Evolutionary conservation across 2,329 filamentous ascomycete species (phyloP).

Genomic region (Curvularia hawaiiensis): DNA sequence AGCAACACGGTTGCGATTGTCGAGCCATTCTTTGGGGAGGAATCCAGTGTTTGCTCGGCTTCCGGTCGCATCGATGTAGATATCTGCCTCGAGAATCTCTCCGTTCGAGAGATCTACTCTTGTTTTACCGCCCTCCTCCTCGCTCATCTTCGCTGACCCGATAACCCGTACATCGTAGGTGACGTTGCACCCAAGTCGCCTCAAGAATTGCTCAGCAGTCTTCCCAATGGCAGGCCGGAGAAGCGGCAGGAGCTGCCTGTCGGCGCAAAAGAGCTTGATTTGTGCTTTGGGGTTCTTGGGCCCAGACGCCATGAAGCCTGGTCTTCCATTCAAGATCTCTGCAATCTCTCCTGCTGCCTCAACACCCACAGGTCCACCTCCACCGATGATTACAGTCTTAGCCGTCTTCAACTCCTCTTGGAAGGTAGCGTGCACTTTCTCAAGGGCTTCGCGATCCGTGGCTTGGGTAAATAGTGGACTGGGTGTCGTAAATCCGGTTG

Average conservation of each 20-base stretch:
- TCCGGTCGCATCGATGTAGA: constrained; percentile 61
- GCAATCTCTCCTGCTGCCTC: constrained; percentile 58
- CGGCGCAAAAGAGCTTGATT: constrained; percentile 54
- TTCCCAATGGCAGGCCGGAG: constrained; percentile 51
- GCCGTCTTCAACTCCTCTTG: constrained; percentile 48
- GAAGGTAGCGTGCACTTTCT: constrained; percentile 43
- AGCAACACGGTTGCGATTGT: constrained; percentile 55
- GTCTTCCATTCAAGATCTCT: constrained; percentile 49
- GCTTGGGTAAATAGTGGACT: constrained; percentile 53
- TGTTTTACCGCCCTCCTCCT: constrained; percentile 49
- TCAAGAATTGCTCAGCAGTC: constrained; percentile 55
- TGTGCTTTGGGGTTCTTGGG: constrained; percentile 48
- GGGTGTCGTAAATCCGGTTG: constrained; percentile 58
- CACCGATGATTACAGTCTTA: constrained; percentile 54
- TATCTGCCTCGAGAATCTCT: constrained; percentile 54
- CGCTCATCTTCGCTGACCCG: constrained; percentile 30
- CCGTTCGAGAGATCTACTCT: constrained; percentile 53
- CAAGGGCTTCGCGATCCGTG: constrained; percentile 37
- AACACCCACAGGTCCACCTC: constrained; percentile 57
- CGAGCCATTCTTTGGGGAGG: constrained; percentile 57
- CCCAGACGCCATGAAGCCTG: constrained; percentile 43
- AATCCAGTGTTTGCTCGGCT: constrained; percentile 59
- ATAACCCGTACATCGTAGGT: constrained; percentile 48
- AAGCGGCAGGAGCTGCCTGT: constrained; percentile 52
- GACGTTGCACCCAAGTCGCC: constrained; percentile 55